These are phyloP conservation scores for Globisporangium lucens DNA, from an alignment of 352 stramenopile genomes.

Conservation along the genomic window DNA sequence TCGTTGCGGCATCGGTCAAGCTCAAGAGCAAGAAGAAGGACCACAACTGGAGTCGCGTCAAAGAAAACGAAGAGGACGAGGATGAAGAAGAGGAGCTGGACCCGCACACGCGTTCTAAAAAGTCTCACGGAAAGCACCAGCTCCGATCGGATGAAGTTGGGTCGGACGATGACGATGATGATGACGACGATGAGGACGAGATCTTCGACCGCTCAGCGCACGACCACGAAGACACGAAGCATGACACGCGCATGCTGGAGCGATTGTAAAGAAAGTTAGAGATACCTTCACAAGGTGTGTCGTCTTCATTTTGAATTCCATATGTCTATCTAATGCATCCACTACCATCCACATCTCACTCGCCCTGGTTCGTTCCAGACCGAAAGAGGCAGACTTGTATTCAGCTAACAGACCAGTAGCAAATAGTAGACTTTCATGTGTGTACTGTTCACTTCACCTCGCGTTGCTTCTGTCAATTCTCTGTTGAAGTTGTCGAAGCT, in stretches of 20 bases:
- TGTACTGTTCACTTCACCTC: background rate
- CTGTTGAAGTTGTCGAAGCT: background rate
- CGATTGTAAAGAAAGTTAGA: slow-evolving; percentile 37
- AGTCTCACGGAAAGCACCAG: slow-evolving; percentile 32
- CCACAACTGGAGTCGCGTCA: slow-evolving; percentile 68
- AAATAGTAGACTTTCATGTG: slow-evolving; percentile 8
- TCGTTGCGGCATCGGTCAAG: slow-evolving; percentile 59
- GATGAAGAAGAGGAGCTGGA: slow-evolving; percentile 57
- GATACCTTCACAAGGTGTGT: background rate
- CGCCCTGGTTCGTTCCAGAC: background rate
- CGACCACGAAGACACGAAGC: slow-evolving; percentile 38
- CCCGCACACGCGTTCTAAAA: slow-evolving; percentile 16
- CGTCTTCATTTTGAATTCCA: slow-evolving; percentile 4
- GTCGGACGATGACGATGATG: slow-evolving; percentile 26
- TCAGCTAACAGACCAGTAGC: background rate
- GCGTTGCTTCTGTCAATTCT: background rate
- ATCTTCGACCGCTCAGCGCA: slow-evolving; percentile 55
- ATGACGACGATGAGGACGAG: slow-evolving; percentile 58
- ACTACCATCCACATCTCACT: background rate
- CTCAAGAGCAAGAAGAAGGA: slow-evolving; percentile 54
- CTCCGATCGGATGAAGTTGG: slow-evolving; percentile 24
- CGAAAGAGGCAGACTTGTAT: background rate
- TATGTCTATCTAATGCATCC: slow-evolving; percentile 1
- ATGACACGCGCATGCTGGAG: slow-evolving; percentile 55
- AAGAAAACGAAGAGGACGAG: slow-evolving; percentile 62